Conservation (phyloP, 2,329 filamentous ascomycete genomes). For the Penicillium sp. region DNA sequence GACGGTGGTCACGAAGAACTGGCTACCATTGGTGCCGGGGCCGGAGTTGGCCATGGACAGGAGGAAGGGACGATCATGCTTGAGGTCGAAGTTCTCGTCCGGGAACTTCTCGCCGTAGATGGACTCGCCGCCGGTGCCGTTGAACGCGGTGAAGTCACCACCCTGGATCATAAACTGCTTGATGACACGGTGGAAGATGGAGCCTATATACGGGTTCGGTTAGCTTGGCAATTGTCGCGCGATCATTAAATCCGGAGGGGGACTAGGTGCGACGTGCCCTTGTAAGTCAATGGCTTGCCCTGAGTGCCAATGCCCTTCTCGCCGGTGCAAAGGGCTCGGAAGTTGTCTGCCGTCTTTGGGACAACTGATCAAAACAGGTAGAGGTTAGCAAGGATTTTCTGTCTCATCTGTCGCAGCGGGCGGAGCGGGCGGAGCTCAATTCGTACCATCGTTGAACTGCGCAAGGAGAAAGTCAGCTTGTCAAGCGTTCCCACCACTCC, state of each 20-base stretch:
- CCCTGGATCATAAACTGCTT: constrained; percentile 99
- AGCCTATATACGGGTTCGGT: constrained; percentile 57
- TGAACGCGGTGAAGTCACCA: constrained; percentile 93
- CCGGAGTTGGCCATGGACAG: constrained; percentile 98
- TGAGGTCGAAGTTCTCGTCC: constrained; percentile 91
- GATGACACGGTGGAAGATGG: constrained; percentile 93
- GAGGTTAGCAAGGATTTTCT: constrained; percentile 2
- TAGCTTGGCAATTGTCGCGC: neutral
- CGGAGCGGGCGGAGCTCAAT: constrained; percentile 13
- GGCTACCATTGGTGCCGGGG: constrained; percentile 91
- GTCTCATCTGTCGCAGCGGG: neutral
- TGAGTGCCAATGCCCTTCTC: constrained; percentile 85
- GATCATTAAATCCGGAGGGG: neutral
- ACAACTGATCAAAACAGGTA: constrained; percentile 61
- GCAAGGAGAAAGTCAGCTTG: constrained; percentile 30
- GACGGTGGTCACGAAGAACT: constrained; percentile 98
- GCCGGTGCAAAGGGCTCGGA: constrained; percentile 90
- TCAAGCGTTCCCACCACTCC: constrained; percentile 13
- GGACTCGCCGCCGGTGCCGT: constrained; percentile 94
- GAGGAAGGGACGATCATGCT: constrained; percentile 92
- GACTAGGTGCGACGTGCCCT: constrained; percentile 56
- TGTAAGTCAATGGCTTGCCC: constrained; percentile 89
- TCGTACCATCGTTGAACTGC: constrained; percentile 57
- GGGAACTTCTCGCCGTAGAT: constrained; percentile 98
- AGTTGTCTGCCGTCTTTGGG: constrained; percentile 96